Evolutionary conservation across 2,329 filamentous ascomycete genomes (phyloP).

Genomic region (Cadophora luteo-olivacea): DNA sequence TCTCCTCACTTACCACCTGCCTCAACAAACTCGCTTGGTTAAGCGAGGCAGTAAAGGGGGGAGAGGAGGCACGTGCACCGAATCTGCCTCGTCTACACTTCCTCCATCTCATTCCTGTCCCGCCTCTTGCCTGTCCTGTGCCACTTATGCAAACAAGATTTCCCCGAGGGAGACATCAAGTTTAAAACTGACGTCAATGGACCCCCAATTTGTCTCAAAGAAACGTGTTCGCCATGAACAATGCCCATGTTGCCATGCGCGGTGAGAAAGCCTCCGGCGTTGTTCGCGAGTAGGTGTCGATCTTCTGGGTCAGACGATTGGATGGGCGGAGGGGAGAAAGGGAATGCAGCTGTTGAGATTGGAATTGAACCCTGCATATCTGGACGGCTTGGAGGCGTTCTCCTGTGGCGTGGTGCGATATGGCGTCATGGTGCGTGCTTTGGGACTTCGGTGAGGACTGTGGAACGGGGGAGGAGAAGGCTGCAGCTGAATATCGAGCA

Average conservation of each 20-base stretch:
- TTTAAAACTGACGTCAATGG: neutral
- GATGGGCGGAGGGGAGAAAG: neutral
- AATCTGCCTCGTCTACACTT: neutral
- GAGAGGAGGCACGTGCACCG: neutral
- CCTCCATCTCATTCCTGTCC: neutral
- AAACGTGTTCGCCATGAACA: neutral
- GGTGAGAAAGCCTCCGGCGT: slow-evolving; percentile 1
- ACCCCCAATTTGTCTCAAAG: neutral
- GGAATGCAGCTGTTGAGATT: neutral
- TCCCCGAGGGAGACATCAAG: neutral
- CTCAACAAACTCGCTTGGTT: too few relatives aligned
- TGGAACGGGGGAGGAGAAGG: neutral
- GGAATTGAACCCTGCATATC: slow-evolving; percentile 4
- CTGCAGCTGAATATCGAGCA: too few relatives aligned
- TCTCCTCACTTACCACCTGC: neutral
- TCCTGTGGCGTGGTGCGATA: neutral
- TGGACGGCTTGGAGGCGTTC: neutral
- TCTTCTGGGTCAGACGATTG: neutral
- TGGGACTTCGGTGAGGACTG: neutral
- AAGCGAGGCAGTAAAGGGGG: neutral
- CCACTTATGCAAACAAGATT: neutral
- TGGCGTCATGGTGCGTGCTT: slow-evolving; percentile 1
- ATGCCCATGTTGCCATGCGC: neutral
- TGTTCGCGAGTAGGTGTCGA: neutral
- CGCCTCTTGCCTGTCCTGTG: too few relatives aligned